Base-by-base conservation (phyloP, 2,329 filamentous ascomycete genomes). In the Hortaea werneckii region DNA sequence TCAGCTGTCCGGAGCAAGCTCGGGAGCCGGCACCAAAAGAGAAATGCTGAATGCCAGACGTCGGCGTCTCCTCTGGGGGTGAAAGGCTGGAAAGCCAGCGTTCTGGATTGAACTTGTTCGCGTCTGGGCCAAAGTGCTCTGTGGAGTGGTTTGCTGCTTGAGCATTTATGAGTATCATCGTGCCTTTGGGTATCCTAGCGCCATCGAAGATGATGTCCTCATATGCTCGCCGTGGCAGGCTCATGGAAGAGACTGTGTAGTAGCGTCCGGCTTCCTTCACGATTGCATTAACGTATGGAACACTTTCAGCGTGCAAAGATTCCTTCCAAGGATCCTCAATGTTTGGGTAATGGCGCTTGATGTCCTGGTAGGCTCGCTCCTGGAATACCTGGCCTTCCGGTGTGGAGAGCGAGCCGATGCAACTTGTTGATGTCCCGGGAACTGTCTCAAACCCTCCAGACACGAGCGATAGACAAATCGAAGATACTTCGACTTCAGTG, bases 391-490 rank as follows among this genome's bases (percentile, higher is more conserved):
- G 73, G 0, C 74, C 73, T 51, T 71, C 68, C 0, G 62, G 58
- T 0, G 72, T 76, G 1, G 64, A 68, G 0, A 77, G 59, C 0
- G 71, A 75, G 1, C 72, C 73, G 37, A 77, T 69, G 39, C 68
- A 71, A 5, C 68, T 72, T 0, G 73, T 75, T n/a, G 76, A 50
- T 0, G 73, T 76, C 0, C 73, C 73, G 0, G 74, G 72, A 40
- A 77, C 76, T 0, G 73, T 76, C 53, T 77, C 74, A 41, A 77
- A 77, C 0, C 73, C 74, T 8, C 74, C 74, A 13, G 70, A 74
- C 0, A 77, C 73, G 1, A 77, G 62, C 0, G 70, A 74, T 0
- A 77, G 58, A 49, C 74, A 76, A 37, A 77, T 77, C 0, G 70
- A 75, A 2, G 67, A 70, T 11, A 77, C 72, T 54, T 77, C 74